These are phyloP conservation scores for Nigrospora sphaerica DNA, from an alignment of 2,329 filamentous ascomycete species.

Conservation along the genomic window DNA sequence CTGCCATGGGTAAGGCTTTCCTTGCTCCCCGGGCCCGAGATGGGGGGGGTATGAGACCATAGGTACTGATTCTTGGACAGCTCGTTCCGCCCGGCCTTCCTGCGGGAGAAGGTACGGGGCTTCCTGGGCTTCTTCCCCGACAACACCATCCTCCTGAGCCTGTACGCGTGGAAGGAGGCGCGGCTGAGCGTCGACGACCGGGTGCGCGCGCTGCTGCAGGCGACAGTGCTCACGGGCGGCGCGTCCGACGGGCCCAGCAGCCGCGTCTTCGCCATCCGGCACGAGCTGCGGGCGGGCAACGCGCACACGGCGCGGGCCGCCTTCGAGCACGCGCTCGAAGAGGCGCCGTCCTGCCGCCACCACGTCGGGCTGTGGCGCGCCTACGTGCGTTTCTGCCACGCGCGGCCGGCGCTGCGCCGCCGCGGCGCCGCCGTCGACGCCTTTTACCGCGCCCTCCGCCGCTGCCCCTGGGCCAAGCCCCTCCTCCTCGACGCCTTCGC, in stretches of 20 bases:
- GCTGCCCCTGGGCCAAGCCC: constrained; percentile 34
- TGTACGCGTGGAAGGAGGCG: constrained; percentile 69
- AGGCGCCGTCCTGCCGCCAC: constrained; percentile 25
- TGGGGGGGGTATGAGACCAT: constrained; percentile 1
- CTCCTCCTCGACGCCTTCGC: constrained; percentile 46
- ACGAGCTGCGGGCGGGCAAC: constrained; percentile 42
- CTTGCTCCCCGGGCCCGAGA: no score
- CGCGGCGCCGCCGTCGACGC: constrained; percentile 17
- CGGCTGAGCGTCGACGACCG: constrained; percentile 70
- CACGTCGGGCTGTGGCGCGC: constrained; percentile 39
- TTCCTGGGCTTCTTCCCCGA: constrained; percentile 61
- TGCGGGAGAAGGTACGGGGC: constrained; percentile 54
- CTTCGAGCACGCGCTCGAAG: constrained; percentile 43
- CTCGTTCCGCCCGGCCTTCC: constrained; percentile 59
- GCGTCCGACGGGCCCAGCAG: constrained; percentile 33
- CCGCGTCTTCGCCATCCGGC: constrained; percentile 42
- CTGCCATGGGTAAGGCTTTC: constrained; percentile 39
- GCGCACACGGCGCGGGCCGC: constrained; percentile 40
- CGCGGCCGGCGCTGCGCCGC: constrained; percentile 10
- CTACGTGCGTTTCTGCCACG: constrained; percentile 41
- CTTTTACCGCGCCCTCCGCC: constrained; percentile 26
- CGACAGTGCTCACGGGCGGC: constrained; percentile 34
- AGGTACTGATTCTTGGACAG: constrained; percentile 22
- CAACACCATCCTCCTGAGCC: constrained; percentile 68
- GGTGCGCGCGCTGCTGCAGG: constrained; percentile 57